Base-by-base conservation (phyloP, 352 stramenopile genomes). In the Phytophthora agathidicida region DNA sequence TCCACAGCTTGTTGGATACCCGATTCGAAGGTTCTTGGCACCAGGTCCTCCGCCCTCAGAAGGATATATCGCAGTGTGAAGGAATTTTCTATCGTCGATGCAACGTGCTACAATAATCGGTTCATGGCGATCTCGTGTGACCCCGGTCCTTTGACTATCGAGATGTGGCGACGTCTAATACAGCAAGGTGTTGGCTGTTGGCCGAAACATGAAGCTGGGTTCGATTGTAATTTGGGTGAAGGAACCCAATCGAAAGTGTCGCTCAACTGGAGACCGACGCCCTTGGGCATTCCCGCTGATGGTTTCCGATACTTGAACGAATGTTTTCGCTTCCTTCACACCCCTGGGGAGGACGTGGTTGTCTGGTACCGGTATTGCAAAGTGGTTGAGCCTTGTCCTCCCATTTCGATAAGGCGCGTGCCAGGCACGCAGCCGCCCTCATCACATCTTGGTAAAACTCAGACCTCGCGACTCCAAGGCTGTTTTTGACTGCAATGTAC, bases 161-260 rank as follows among this genome's bases (percentile, higher is more conserved):
- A 23, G 6, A 53, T 53, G 38, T 10, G 38, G 11, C 38, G 19
- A 19, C 23, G 7, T 4, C 38, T 32, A 22, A 45, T 45, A 3
- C 7, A 45, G 13, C 0, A 17, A 9, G n/a, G 36, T 13, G 36
- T 43, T 26, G 36, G 17, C 8, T 27, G 36, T 19, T n/a, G 27
- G 16, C 36, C 36, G 3, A 13, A 43, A 14, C 9, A 16, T 19
- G 16, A 27, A 26, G 19, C 17, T 2, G 24, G 36, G 36, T 26
- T 65, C 39, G 5, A 72, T 8, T 39, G 33, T 7, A 39, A 39
- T 2, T 39, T n/a, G n/a, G n/a, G n/a, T n/a, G n/a, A n/a, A n/a
- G n/a, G n/a, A n/a, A n/a, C n/a, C n/a, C n/a, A n/a, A n/a, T n/a
- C n/a, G n/a, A n/a, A n/a, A n/a, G n/a, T n/a, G n/a, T n/a, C n/a